phyloP scores from a whole-genome alignment of 176 grass and related monocot species.

The Carex kokanica region DNA sequence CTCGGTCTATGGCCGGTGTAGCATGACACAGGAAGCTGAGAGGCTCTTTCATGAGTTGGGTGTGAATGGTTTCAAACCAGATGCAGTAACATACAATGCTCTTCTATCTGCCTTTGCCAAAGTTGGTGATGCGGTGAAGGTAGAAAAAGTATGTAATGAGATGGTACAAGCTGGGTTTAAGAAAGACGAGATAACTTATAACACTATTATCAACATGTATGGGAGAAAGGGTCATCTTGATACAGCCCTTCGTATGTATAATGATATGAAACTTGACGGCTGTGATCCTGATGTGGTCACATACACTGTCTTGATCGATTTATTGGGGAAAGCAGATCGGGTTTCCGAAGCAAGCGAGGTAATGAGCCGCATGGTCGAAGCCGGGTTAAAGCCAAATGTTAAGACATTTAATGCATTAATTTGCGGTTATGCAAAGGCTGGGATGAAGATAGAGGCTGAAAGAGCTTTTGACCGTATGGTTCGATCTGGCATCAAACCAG shows the following conservation, averaged over 20 bases:
- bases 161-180: conserved; percentile 76
- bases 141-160: conserved; percentile 65
- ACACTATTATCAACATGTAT: conserved; percentile 94
- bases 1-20: conserved; percentile 59
- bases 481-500: conserved; percentile 66
- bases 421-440: conserved; percentile 79
- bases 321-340: conserved; percentile 73
- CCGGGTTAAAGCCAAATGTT: conserved; percentile 70
- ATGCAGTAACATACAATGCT: conserved; percentile 84
- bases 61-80: conserved; percentile 64
- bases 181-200: conserved; percentile 87
- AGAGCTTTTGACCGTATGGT: conserved; percentile 64
- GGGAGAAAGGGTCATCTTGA: conserved; percentile 71
- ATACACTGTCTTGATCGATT: conserved; percentile 83
- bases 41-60: conserved; percentile 60
- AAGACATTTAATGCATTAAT: conserved; percentile 80
- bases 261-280: conserved; percentile 70
- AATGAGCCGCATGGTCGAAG: conserved; percentile 66
- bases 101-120: conserved; percentile 74
- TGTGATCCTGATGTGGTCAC: conserved; percentile 82
- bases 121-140: conserved; percentile 50
- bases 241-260: conserved; percentile 61
- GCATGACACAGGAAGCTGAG: conserved; percentile 48
- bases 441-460: conserved; percentile 59
- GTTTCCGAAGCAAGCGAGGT: conserved; percentile 74